A percentile compares a stretch with the other conserved stretches of the same genome.
Evolutionary conservation across 2,329 filamentous ascomycete genomes (phyloP).

Genomic region (Rutstroemia sp.): DNA sequence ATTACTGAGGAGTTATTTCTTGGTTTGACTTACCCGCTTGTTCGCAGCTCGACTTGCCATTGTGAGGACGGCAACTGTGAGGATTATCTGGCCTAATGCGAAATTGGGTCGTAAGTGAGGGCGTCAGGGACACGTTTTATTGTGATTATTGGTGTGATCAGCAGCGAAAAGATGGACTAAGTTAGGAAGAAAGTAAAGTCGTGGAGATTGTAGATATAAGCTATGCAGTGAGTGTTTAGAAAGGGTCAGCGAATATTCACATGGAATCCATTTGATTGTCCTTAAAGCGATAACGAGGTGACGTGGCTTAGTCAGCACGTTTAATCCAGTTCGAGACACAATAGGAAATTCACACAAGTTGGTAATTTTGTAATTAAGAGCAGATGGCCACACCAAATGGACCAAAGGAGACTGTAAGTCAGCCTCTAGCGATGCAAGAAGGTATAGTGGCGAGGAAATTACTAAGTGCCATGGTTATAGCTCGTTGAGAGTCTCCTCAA

Average conservation of each 20-base stretch:
- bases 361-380: background rate
- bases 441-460: constrained; percentile 36
- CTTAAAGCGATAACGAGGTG: background rate
- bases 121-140: too few species aligned
- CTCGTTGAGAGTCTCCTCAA: constrained; percentile 27
- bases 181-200: background rate
- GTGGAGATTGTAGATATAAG: background rate
- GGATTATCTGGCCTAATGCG: constrained; percentile 1
- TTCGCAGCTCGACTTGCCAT: constrained; percentile 70
- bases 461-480: constrained; percentile 10
- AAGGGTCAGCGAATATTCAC: background rate
- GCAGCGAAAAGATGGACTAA: background rate
- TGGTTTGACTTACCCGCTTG: constrained; percentile 49
- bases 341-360: background rate
- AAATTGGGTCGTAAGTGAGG: background rate
- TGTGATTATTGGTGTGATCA: too few species aligned
- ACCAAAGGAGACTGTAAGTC: constrained; percentile 5
- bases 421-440: background rate
- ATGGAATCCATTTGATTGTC: background rate
- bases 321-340: background rate
- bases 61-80: constrained; percentile 19
- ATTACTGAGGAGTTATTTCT: background rate
- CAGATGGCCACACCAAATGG: constrained; percentile 6
- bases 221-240: too few species aligned
- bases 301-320: constrained; percentile 2